phyloP scores from a whole-genome alignment of 768 basidiomycete genomes.

The Suillus subluteus region DNA sequence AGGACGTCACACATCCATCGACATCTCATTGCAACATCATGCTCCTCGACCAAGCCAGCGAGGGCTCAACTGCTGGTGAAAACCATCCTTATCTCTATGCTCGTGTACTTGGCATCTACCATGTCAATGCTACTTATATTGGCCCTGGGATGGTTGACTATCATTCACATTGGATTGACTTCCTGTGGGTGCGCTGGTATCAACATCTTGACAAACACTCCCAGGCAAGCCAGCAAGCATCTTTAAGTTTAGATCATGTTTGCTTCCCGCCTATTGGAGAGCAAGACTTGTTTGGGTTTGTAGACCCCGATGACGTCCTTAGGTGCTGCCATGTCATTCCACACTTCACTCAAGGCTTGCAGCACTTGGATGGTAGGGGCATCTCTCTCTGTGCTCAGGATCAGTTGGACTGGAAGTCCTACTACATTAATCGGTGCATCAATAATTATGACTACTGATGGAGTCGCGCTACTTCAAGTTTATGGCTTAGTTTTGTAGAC shows the following conservation, averaged over 20 bases:
- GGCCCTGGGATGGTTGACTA: slow-evolving; percentile 5
- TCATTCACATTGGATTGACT: not conserved
- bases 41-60: not conserved
- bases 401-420: slow-evolving; percentile 9
- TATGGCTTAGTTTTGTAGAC: slow-evolving; percentile 14
- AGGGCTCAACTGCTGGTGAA: not conserved
- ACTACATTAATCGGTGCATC: slow-evolving; percentile 20
- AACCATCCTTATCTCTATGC: slow-evolving; percentile 11
- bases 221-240: not conserved
- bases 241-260: not conserved
- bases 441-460: too few species aligned
- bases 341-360: not conserved
- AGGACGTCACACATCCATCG: slow-evolving; percentile 10
- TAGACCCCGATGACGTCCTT: slow-evolving; percentile 12
- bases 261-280: slow-evolving; percentile 6
- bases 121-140: slow-evolving; percentile 18
- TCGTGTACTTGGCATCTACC: slow-evolving; percentile 21
- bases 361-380: slow-evolving; percentile 2
- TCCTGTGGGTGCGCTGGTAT: slow-evolving; percentile 19
- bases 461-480: too few species aligned
- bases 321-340: slow-evolving; percentile 18
- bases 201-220: not conserved
- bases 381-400: slow-evolving; percentile 11
- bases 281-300: slow-evolving; percentile 13
- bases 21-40: slow-evolving; percentile 5